A percentile compares a stretch with the other conserved stretches of the same genome.
phyloP scores from a whole-genome alignment of 306 rosid genomes.

The Malus orientalis region DNA sequence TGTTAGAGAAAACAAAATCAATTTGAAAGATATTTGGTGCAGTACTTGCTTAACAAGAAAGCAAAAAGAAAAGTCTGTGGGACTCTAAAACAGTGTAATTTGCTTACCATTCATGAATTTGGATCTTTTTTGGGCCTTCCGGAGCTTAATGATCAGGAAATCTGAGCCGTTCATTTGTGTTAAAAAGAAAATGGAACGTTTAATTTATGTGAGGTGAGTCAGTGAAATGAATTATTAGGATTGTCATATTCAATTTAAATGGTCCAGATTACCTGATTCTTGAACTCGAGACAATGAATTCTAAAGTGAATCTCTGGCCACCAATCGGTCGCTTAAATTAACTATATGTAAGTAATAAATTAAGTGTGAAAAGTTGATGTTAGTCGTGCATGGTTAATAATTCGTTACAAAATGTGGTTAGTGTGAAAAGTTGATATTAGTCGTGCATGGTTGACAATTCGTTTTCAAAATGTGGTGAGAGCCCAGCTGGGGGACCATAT shows the following conservation, averaged over 20 bases:
- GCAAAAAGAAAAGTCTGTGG: neutral
- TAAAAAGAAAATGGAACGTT: too few relatives aligned
- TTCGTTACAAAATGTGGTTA: neutral
- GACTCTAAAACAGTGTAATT: neutral
- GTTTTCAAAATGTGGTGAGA: neutral
- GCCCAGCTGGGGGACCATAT: neutral
- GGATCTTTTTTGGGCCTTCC: too few relatives aligned
- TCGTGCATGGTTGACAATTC: neutral
- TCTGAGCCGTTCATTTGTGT: too few relatives aligned
- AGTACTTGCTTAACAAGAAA: neutral
- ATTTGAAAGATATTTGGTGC: neutral
- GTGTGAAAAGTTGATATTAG: neutral
- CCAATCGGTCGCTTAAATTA: neutral
- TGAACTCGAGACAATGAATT: fast-evolving
- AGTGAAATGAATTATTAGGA: too few relatives aligned
- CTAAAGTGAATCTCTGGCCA: too few relatives aligned
- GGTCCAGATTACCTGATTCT: fast-evolving
- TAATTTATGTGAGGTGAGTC: fast-evolving
- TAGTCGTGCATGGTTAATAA: neutral
- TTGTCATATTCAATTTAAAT: too few relatives aligned
- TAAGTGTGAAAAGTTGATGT: neutral
- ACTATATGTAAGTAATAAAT: too few relatives aligned
- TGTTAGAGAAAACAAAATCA: too few relatives aligned
- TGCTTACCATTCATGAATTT: neutral
- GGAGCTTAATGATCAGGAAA: fast-evolving